Conservation (phyloP, 345 rosid genomes). For the Eucalyptus globulus region DNA sequence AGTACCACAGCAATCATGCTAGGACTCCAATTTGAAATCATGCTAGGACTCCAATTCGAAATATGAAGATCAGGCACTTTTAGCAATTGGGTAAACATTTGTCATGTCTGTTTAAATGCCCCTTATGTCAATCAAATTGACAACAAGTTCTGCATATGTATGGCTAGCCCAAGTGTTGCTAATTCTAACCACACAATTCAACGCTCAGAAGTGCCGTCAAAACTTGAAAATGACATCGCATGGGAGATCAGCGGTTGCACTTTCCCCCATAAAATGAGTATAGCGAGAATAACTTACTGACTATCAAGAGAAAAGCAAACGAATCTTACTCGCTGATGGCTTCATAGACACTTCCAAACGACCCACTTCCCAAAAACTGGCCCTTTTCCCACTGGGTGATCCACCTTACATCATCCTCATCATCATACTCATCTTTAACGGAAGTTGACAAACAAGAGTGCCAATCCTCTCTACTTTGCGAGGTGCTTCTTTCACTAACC, state of each 20-base stretch:
- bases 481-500: not conserved
- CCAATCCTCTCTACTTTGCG: not conserved
- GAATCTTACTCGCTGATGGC: conserved; percentile 10
- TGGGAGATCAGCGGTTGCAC: not conserved
- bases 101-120: not conserved
- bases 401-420: not conserved
- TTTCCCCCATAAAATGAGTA: not conserved
- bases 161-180: not conserved
- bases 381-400: conserved; percentile 18
- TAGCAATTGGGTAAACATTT: not conserved
- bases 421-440: not conserved
- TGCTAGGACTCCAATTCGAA: not conserved
- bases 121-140: not conserved
- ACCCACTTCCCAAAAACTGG: conserved; percentile 20
- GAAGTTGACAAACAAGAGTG: not conserved
- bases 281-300: no score
- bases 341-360: conserved; percentile 23
- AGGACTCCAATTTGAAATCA: not conserved
- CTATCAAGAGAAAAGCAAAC: not conserved
- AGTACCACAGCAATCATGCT: not conserved
- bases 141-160: not conserved
- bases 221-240: not conserved
- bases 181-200: not conserved
- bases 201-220: not conserved
- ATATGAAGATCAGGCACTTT: not conserved